phyloP scores from a whole-genome alignment of 345 rosid genomes.

The Arabidopsis arenosa region DNA sequence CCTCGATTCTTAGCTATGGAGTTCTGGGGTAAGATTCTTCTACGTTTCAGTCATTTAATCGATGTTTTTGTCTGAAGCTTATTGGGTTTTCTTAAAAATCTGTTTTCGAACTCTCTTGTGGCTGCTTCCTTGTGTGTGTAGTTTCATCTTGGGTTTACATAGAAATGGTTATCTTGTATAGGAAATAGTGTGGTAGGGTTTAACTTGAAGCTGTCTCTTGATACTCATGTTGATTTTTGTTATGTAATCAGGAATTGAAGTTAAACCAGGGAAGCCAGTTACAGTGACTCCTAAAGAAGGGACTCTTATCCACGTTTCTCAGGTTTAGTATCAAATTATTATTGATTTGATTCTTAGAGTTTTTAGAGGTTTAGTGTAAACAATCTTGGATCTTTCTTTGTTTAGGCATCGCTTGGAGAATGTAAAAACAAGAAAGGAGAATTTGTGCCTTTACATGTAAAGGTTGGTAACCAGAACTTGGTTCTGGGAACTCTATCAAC shows the following conservation, averaged over 20 bases:
- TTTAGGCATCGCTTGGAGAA: constrained; percentile 73
- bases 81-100: background rate
- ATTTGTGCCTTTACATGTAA: constrained; percentile 52
- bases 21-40: constrained; percentile 43
- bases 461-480: constrained; percentile 57
- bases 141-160: background rate
- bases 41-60: background rate
- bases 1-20: constrained; percentile 29
- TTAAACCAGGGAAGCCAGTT: constrained; percentile 58
- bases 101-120: background rate
- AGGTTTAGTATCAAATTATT: constrained; percentile 41
- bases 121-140: background rate
- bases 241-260: constrained; percentile 59
- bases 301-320: constrained; percentile 56
- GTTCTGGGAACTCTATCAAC: constrained; percentile 60
- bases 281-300: constrained; percentile 45
- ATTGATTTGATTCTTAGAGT: background rate
- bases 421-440: constrained; percentile 57
- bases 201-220: background rate
- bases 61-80: background rate
- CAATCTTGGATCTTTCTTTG: background rate
- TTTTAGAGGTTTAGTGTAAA: background rate
- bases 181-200: background rate
- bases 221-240: background rate
- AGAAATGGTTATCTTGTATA: background rate